phyloP scores from a whole-genome alignment of 208 protist genomes.

The Trypanosoma lewisi region DNA sequence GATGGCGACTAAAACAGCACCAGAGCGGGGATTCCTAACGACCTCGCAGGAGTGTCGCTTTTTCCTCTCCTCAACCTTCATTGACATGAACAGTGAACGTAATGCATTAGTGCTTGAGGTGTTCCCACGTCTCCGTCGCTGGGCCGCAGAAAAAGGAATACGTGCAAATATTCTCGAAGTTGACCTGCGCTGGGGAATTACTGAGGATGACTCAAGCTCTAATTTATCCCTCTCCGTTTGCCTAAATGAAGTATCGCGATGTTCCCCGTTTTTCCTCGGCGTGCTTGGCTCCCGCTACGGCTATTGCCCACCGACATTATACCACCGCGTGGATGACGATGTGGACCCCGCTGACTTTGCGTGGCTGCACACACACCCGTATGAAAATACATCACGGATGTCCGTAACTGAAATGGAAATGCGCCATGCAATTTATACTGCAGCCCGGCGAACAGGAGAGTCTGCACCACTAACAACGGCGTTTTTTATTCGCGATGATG shows the following conservation, averaged over 20 bases:
- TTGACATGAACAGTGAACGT: conserved; percentile 96
- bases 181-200: conserved; percentile 96
- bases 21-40: conserved; percentile 15
- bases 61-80: conserved; percentile 96
- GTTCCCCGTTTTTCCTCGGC: conserved; percentile 92
- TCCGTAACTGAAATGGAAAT: conserved; percentile 96
- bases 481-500: conserved; percentile 77
- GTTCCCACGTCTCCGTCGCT: conserved; percentile 91
- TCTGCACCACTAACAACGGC: conserved; percentile 31
- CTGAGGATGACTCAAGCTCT: conserved; percentile 62
- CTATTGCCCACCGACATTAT: conserved; percentile 61
- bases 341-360: conserved; percentile 61
- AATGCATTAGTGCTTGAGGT: conserved; percentile 90
- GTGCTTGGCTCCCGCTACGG: conserved; percentile 92
- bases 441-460: conserved; percentile 30
- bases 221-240: conserved; percentile 89
- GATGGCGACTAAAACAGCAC: neutral
- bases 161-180: conserved; percentile 87
- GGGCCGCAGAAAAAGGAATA: conserved; percentile 50
- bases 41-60: conserved; percentile 80
- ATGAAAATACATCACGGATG: conserved; percentile 24
- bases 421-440: conserved; percentile 80
- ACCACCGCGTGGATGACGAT: conserved; percentile 73
- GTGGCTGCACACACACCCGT: conserved; percentile 47
- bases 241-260: conserved; percentile 93